These are phyloP conservation scores for Mantamonas sphyraenae DNA, from an alignment of 78 protist species.

Conservation along the genomic window DNA sequence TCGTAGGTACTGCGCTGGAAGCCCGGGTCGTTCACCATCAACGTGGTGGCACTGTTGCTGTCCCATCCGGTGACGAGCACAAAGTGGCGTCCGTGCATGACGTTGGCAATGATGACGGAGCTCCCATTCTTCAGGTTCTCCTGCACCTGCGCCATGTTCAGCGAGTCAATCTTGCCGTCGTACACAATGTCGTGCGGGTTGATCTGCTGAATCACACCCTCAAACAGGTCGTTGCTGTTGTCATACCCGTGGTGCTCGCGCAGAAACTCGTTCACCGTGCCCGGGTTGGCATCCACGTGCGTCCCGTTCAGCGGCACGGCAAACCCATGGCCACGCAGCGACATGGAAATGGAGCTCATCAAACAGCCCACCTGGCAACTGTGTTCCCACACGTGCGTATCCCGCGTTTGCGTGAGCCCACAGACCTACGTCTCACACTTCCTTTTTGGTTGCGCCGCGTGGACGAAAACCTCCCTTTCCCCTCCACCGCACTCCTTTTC, in stretches of 20 bases:
- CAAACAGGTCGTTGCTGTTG: not conserved
- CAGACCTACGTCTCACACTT: no score
- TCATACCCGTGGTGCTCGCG: not conserved
- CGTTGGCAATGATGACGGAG: not conserved
- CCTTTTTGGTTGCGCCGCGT: no score
- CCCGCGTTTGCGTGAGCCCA: no score
- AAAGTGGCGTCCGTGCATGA: not conserved
- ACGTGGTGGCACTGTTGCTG: no score
- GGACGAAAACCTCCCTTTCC: no score
- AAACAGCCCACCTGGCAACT: constrained; percentile 3
- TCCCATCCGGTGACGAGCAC: constrained; percentile 14
- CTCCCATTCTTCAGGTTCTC: no score
- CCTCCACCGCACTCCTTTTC: no score
- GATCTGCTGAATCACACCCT: not conserved
- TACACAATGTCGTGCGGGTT: not conserved
- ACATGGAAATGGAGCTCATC: not conserved
- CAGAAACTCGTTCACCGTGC: not conserved
- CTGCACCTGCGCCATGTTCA: no score
- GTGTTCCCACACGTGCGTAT: no score
- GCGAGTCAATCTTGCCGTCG: not conserved
- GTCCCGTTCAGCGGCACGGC: no score
- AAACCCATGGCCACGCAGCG: not conserved
- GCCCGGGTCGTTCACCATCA: no score
- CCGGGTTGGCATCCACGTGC: not conserved
- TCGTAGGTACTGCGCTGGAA: no score